Percentiles rank a stretch among this genome's conserved stretches.
phyloP scores from a whole-genome alignment of 768 basidiomycete species.

The Lyophyllum shimeji region DNA sequence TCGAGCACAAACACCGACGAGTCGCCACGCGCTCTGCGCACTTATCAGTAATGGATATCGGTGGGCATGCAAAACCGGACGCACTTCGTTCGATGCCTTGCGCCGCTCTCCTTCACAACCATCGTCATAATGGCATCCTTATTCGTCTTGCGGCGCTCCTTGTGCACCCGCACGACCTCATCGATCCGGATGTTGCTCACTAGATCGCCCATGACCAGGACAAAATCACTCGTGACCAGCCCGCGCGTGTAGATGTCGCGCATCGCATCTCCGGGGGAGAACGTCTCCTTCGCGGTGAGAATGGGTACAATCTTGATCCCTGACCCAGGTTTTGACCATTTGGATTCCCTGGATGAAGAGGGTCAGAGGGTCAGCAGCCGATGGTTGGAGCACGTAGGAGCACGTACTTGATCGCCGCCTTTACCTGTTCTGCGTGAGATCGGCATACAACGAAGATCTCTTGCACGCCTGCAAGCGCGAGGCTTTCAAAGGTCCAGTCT shows the following conservation, averaged over 20 bases:
- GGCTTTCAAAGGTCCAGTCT: conserved; percentile 95
- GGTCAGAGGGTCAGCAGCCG: conserved; percentile 12
- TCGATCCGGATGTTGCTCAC: conserved; percentile 92
- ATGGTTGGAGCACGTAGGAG: conserved; percentile 6
- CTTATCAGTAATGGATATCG: conserved; percentile 3
- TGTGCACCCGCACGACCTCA: conserved; percentile 86
- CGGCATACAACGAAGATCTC: conserved; percentile 95
- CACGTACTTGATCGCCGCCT: conserved; percentile 78
- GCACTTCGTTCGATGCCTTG: conserved; percentile 71
- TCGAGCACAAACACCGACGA: conserved; percentile 80
- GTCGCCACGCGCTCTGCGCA: conserved; percentile 63
- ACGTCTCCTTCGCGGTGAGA: conserved; percentile 82
- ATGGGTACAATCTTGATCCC: conserved; percentile 85
- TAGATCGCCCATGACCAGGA: conserved; percentile 88
- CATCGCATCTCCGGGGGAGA: conserved; percentile 89
- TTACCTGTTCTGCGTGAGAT: conserved; percentile 85
- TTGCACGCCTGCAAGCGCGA: conserved; percentile 92
- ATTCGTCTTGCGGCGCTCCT: conserved; percentile 80
- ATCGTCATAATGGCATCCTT: conserved; percentile 97
- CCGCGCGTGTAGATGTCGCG: conserved; percentile 92
- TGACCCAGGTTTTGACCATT: conserved; percentile 79
- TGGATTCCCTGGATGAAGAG: conserved; percentile 63
- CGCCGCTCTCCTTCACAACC: conserved; percentile 81
- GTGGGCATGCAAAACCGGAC: conserved; percentile 20
- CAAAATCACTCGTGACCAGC: conserved; percentile 87